A percentile compares a stretch with the other conserved stretches of the same genome.
phyloP scores from a whole-genome alignment of 2,329 filamentous ascomycete species.

The Apiospora phragmitis region DNA sequence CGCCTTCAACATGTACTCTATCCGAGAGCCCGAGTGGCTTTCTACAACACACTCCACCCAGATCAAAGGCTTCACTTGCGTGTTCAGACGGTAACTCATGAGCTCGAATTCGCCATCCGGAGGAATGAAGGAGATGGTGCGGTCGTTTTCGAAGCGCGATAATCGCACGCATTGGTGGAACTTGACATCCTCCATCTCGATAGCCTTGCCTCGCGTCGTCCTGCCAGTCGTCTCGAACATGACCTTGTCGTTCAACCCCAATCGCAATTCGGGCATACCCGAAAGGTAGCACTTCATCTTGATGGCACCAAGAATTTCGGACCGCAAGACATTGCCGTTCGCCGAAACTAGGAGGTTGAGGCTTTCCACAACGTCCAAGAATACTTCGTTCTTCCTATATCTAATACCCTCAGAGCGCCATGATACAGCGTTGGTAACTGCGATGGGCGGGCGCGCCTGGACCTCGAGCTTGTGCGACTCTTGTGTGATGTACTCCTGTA shows the following conservation, averaged over 20 bases:
- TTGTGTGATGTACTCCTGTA: constrained; percentile 99
- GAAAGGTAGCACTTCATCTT: constrained; percentile 99
- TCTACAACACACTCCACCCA: constrained; percentile 99
- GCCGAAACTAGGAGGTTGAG: constrained; percentile 93
- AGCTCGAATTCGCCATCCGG: constrained; percentile 98
- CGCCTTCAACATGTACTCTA: constrained; percentile 99
- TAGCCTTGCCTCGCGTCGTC: constrained; percentile 91
- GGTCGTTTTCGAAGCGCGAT: constrained; percentile 95
- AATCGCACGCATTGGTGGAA: constrained; percentile 98
- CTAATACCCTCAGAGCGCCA: constrained; percentile 98
- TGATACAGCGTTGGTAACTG: constrained; percentile 95
- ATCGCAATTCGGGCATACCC: constrained; percentile 92
- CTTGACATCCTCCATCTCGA: constrained; percentile 99
- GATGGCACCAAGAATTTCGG: constrained; percentile 93
- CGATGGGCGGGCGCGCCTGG: constrained; percentile 92
- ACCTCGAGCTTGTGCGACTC: constrained; percentile 98
- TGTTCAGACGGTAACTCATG: constrained; percentile 98
- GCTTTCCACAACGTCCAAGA: constrained; percentile 95
- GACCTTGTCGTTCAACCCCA: constrained; percentile 97
- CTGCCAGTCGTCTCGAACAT: constrained; percentile 99
- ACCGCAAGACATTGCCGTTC: constrained; percentile 91
- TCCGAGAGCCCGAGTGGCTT: constrained; percentile 89
- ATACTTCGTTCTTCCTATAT: constrained; percentile 99
- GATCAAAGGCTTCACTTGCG: constrained; percentile 95
- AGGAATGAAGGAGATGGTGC: constrained; percentile 98